Base-by-base conservation (phyloP, 176 grass and related monocot genomes). In the Bothriochloa decipiens region DNA sequence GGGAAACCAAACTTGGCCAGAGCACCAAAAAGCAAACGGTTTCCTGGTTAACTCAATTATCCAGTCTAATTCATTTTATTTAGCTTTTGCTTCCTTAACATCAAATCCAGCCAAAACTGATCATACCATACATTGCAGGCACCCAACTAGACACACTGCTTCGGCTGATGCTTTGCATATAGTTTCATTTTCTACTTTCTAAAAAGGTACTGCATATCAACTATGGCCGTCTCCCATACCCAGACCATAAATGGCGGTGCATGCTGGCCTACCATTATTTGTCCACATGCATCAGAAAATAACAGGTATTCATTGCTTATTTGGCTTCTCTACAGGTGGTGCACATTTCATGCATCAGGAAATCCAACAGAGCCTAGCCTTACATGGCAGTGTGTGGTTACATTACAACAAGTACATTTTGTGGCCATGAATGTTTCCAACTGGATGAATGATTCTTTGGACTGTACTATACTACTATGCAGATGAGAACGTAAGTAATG, bases 1-100 rank as follows among this genome's bases (percentile, higher is more conserved):
- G 23, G 76, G 37, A 27, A 79, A 27, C 4, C 17, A 18, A 22
- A 6, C 16, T 66, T 79, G 41, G 29, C 0, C 5, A 22, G 4
- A 47, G 65, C 26, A 14, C 8, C 15, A 65, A 0, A 78, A 61
- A n/a, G 2, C 7, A 14, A 14, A 22, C 2, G 3, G 57, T n/a
- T 76, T 41, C 37, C 20, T 26, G 29, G 77, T 49, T 33, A 32
- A 45, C 13, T 32, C 60, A 79, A 13, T 42, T 27, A 26, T 64
- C 8, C 22, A 32, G 45, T 79, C 40, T 65, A 15, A 5, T 18
- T 46, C 61, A 79, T 18, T 66, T 79, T 14, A 64, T 45, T 28
- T 27, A 28, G 60, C 27, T 75, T 79, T 66, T 45, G 72, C 46
- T 76, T n/a, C 50, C 7, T 9, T 68, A 50, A 80, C 20, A 52